Percentiles rank a stretch among this genome's conserved stretches.
These are phyloP conservation scores for Periconia sp. DNA, from an alignment of 2,329 filamentous ascomycete genomes.

Conservation along the genomic window DNA sequence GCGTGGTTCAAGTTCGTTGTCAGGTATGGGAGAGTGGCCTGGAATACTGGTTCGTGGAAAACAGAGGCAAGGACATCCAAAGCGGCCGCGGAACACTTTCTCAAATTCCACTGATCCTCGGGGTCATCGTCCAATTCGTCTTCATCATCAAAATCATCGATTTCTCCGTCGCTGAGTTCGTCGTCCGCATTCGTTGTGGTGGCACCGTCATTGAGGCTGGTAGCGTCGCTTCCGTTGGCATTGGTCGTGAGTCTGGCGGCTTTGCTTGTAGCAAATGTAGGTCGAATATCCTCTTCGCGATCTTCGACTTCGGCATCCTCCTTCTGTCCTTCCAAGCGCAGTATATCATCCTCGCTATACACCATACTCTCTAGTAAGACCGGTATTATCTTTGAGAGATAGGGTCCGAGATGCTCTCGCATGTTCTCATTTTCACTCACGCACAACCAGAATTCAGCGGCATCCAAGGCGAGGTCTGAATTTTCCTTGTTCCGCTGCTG, in stretches of 20 bases:
- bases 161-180: constrained; percentile 84
- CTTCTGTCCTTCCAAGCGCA: constrained; percentile 73
- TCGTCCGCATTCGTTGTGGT: constrained; percentile 49
- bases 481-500: constrained; percentile 84
- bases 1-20: constrained; percentile 84
- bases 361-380: constrained; percentile 94
- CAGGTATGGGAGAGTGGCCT: constrained; percentile 88
- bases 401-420: constrained; percentile 74
- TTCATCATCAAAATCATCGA: constrained; percentile 73
- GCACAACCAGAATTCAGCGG: constrained; percentile 96
- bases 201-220: constrained; percentile 46
- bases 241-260: constrained; percentile 60
- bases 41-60: constrained; percentile 85
- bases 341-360: constrained; percentile 91
- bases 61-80: constrained; percentile 92
- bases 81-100: constrained; percentile 95
- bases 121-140: constrained; percentile 69
- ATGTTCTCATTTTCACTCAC: constrained; percentile 85
- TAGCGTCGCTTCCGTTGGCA: constrained; percentile 43
- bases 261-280: constrained; percentile 79
- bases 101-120: constrained; percentile 90
- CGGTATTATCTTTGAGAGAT: constrained; percentile 82
- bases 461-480: constrained; percentile 87
- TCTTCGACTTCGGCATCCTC: constrained; percentile 92
- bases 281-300: constrained; percentile 85